A percentile compares a stretch with the other conserved stretches of the same genome.
Conservation (phyloP, 352 stramenopile genomes). For the Pythium aquatile region DNA sequence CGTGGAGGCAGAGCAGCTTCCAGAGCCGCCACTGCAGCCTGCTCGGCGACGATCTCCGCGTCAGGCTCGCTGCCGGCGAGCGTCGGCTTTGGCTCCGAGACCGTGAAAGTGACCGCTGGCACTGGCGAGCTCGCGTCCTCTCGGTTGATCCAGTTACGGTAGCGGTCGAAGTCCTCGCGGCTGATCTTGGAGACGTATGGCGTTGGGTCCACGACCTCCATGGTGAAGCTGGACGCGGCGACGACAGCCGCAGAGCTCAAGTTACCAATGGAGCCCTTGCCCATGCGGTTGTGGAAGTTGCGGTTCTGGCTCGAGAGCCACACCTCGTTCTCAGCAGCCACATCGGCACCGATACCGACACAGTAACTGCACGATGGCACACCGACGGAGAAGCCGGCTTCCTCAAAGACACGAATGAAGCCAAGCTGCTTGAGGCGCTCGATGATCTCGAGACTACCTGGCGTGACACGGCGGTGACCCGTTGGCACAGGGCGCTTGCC, state of each 20-base stretch:
- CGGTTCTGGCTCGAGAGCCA: constrained; percentile 85
- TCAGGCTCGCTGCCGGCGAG: constrained; percentile 32
- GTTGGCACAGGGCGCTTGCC: constrained; percentile 48
- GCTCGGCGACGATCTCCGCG: constrained; percentile 48
- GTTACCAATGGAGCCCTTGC: constrained; percentile 78
- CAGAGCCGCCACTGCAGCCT: constrained; percentile 51
- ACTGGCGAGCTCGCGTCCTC: constrained; percentile 22
- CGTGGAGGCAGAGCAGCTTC: constrained; percentile 51
- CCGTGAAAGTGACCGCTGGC: constrained; percentile 34
- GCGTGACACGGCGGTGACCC: constrained; percentile 68
- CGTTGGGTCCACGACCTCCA: constrained; percentile 71
- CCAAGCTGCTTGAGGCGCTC: constrained; percentile 60
- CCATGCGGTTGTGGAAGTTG: constrained; percentile 87
- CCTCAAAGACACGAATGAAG: constrained; percentile 70
- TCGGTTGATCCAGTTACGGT: constrained; percentile 69
- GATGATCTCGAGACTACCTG: constrained; percentile 76
- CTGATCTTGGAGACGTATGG: constrained; percentile 61
- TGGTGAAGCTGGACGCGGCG: constrained; percentile 75
- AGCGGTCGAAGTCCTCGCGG: constrained; percentile 74
- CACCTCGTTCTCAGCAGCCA: constrained; percentile 68
- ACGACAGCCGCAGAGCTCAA: constrained; percentile 65
- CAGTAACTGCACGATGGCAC: constrained; percentile 82
- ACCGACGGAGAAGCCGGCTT: constrained; percentile 75
- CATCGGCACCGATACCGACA: constrained; percentile 76
- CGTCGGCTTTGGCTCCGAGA: constrained; percentile 44